Evolutionary conservation across 1,284 basidiomycete species (phyloP).

Genomic region (Schizopora paradoxa): DNA sequence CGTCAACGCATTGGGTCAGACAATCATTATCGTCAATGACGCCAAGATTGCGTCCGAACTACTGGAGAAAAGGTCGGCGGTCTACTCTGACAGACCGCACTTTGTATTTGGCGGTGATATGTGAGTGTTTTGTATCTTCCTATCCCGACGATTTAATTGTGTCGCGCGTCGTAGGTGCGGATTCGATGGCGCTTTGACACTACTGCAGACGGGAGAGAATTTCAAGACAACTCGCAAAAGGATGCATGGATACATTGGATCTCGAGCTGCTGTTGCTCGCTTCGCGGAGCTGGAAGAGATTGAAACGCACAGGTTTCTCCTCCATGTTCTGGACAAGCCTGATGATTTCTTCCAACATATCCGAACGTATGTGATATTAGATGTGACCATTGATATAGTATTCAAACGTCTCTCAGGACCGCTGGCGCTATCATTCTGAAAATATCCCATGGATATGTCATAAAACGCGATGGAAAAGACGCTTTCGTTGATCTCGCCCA

Average conservation of each 20-base stretch:
- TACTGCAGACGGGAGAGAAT: slow-evolving; percentile 2
- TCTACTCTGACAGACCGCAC: slow-evolving; percentile 1
- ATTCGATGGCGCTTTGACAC: not conserved
- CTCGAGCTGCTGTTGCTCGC: slow-evolving; percentile 2
- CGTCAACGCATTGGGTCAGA: not conserved
- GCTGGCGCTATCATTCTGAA: slow-evolving; percentile 25
- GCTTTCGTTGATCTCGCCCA: slow-evolving; percentile 22
- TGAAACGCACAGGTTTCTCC: slow-evolving; percentile 13
- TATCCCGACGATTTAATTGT: too few species aligned
- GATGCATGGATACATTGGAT: slow-evolving; percentile 8
- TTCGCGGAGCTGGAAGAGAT: slow-evolving; percentile 10
- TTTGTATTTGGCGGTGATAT: slow-evolving; percentile 2
- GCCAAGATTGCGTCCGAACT: not conserved
- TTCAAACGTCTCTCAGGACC: not conserved
- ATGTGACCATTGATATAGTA: not conserved
- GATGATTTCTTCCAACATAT: slow-evolving; percentile 6
- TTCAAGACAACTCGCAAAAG: slow-evolving; percentile 7
- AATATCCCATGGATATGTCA: slow-evolving; percentile 29
- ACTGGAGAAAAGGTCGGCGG: not conserved
- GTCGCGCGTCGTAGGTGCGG: slow-evolving; percentile 10
- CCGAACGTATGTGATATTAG: slow-evolving; percentile 4
- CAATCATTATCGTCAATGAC: slow-evolving; percentile 4
- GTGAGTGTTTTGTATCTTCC: not conserved
- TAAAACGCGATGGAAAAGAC: slow-evolving; percentile 22
- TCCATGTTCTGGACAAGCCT: slow-evolving; percentile 6